These are phyloP conservation scores for Hemisphaericaspora xylofermentans DNA, from an alignment of 1,139 yeast genomes.

Conservation along the genomic window DNA sequence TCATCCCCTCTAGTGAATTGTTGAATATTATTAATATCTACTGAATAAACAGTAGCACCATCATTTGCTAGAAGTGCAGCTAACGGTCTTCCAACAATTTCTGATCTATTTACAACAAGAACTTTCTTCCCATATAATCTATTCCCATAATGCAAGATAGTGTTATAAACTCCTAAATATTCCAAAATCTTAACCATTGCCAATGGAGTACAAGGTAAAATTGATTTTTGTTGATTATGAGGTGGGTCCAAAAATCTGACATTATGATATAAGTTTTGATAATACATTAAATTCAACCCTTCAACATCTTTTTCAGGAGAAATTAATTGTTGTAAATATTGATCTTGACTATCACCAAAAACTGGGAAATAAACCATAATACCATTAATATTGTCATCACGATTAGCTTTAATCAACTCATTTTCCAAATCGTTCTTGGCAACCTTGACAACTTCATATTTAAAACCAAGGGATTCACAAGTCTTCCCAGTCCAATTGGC, in stretches of 20 bases:
- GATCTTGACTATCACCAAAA: slow-evolving; percentile 92
- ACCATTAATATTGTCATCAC: slow-evolving; percentile 76
- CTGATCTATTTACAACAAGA: slow-evolving; percentile 88
- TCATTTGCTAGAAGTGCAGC: slow-evolving; percentile 96
- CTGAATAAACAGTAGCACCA: slow-evolving; percentile 94
- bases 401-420: slow-evolving; percentile 77
- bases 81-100: slow-evolving; percentile 94
- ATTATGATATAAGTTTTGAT: slow-evolving; percentile 93
- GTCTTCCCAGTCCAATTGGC: slow-evolving; percentile 97
- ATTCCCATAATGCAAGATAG: slow-evolving; percentile 81
- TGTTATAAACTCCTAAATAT: slow-evolving; percentile 83
- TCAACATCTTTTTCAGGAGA: slow-evolving; percentile 90
- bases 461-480: slow-evolving; percentile 79
- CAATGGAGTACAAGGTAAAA: slow-evolving; percentile 93
- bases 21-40: slow-evolving; percentile 83
- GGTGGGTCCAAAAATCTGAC: slow-evolving; percentile 76
- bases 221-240: slow-evolving; percentile 69
- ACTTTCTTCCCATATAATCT: slow-evolving; percentile 89
- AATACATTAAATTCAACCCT: slow-evolving; percentile 86
- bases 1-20: slow-evolving; percentile 94
- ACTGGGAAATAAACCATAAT: slow-evolving; percentile 99
- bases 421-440: slow-evolving; percentile 84
- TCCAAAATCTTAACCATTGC: slow-evolving; percentile 93
- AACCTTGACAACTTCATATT: slow-evolving; percentile 71
- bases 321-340: slow-evolving; percentile 89